Evolutionary conservation across 2,329 filamentous ascomycete genomes (phyloP), one percentile per base, ranked within the genome.

Genomic region (Neurospora sp.): DNA sequence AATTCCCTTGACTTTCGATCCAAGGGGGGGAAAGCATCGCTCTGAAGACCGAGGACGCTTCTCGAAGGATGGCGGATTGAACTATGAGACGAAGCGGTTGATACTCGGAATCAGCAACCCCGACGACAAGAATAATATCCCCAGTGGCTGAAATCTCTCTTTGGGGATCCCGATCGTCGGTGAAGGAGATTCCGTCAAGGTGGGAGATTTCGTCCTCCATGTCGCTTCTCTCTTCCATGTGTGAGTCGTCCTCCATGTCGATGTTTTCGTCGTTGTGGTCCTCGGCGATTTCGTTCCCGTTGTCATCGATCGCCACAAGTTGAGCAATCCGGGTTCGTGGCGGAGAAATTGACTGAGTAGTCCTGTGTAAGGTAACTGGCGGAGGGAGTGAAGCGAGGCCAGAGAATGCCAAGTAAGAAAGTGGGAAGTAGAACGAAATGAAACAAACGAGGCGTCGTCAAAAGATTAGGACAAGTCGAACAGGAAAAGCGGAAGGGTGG

Each of bases 271-370:
- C n/a, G 3, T 1, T 9, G n/a, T 46, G n/a, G 3, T 46, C 42
- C 42, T 46, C 9, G 4, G 19, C 19, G 42, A 4, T 11, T 0
- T 46, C 0, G n/a, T 46, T 19, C 1, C 1, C 9, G 0, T n/a
- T 9, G 17, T 9, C 40, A 17, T n/a, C 8, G 17, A 42, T 2
- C 8, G 1, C 2, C 17, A 3, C 40, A 10, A 3, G 3, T 2
- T 42, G 40, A 38, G 38, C 10, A 13, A 38, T 38, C 36, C 36
- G 36, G 10, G 10, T 2, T 38, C 10, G 36, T 13, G 28, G 28
- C 28, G 0, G 3, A 28, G 28, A 28, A 4, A 28, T 28, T 28
- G 28, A 28, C 28, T n/a, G 28, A 28, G 3, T 28, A 2, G 28
- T 23, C 23, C 28, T 28, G 3, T 28, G 3, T 4, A 28, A 28